Percentiles rank a stretch among this genome's conserved stretches.
Conservation (phyloP, 2,329 filamentous ascomycete species). For the Chrysoporthe deuterocubensis region DNA sequence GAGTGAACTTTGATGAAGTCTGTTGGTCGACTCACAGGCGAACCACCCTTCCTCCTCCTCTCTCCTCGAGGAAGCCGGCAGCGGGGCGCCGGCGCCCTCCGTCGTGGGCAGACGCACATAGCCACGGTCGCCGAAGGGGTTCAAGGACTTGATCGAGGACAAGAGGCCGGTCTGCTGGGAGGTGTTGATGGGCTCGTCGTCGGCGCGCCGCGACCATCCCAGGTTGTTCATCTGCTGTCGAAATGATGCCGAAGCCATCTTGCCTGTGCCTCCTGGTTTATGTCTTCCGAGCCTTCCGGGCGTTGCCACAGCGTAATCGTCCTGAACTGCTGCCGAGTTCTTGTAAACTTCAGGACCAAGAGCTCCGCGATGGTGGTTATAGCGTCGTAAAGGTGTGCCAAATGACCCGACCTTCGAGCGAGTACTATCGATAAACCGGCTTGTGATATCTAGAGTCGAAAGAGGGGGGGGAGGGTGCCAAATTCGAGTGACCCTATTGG, state of each 20-base stretch:
- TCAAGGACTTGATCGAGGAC: slow-evolving; percentile 80
- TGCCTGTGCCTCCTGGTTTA: slow-evolving; percentile 9
- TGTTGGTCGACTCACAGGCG: slow-evolving; percentile 72
- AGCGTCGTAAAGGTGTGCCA: slow-evolving; percentile 31
- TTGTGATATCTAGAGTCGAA: slow-evolving; percentile 33
- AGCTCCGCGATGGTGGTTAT: slow-evolving; percentile 21
- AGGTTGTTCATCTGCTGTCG: slow-evolving; percentile 93
- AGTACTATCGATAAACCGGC: slow-evolving; percentile 32
- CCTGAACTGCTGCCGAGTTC: background rate
- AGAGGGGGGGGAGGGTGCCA: slow-evolving; percentile 28
- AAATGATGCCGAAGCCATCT: slow-evolving; percentile 87
- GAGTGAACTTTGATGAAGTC: background rate
- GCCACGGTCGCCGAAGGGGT: slow-evolving; percentile 84
- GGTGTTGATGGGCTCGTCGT: slow-evolving; percentile 76
- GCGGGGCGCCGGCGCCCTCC: slow-evolving; percentile 79
- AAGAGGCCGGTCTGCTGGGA: slow-evolving; percentile 73
- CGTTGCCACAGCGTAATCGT: background rate
- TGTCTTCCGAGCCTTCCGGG: slow-evolving; percentile 18
- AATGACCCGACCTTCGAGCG: slow-evolving; percentile 33
- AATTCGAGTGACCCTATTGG: slow-evolving; percentile 30
- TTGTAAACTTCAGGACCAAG: slow-evolving; percentile 19
- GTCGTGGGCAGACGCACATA: slow-evolving; percentile 90
- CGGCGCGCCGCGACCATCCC: slow-evolving; percentile 87
- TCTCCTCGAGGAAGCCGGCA: slow-evolving; percentile 81
- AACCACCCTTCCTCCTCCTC: slow-evolving; percentile 97